Base-by-base conservation (phyloP, 1,284 basidiomycete genomes). In the Xerocomus nothofagi region DNA sequence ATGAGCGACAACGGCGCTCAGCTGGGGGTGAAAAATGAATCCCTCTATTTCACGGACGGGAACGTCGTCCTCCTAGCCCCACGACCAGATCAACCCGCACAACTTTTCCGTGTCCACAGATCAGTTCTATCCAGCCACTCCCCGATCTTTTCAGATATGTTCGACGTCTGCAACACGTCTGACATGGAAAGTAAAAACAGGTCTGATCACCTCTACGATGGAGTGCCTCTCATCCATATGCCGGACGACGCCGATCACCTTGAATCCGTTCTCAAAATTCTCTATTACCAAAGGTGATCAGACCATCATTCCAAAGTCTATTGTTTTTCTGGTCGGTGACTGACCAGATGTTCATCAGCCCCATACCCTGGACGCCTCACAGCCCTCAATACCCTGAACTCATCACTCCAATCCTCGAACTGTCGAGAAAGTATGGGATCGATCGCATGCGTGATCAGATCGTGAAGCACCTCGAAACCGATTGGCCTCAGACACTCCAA, bases 71-170 rank as follows among this genome's bases (percentile, higher is more conserved):
- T 57, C 31, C 12, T 32, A 9, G 44, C 41, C 7, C 38, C 24
- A 4, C 27, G 40, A 3, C 23, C 32, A 34, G 52, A 46, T 2
- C 12, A 33, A n/a, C 21, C 20, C 23, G 17, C 15, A 4, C 3
- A 42, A 5, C 44, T 57, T 4, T 57, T 57, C 26, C 56, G 56
- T 23, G 34, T 58, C 17, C 55, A 58, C 20, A 50, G 47, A 43
- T 58, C 52, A 4, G 39, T 58, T 12, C 39, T 57, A 21, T 58
- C 47, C 20, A 39, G 8, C n/a, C 55, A 57, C 26, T 56, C 55
- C n/a, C 23, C 12, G 0, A 11, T 57, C 1, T 55, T 57, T 20
- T 33, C 44, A 12, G 47, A 43, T 18, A 47, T 57, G 56, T 56
- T 58, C 20, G 33, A 39, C 9, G 8, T 51, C 33, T 41, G 56